Conservation (phyloP, 768 basidiomycete genomes). For the Lactarius sanguifluus region DNA sequence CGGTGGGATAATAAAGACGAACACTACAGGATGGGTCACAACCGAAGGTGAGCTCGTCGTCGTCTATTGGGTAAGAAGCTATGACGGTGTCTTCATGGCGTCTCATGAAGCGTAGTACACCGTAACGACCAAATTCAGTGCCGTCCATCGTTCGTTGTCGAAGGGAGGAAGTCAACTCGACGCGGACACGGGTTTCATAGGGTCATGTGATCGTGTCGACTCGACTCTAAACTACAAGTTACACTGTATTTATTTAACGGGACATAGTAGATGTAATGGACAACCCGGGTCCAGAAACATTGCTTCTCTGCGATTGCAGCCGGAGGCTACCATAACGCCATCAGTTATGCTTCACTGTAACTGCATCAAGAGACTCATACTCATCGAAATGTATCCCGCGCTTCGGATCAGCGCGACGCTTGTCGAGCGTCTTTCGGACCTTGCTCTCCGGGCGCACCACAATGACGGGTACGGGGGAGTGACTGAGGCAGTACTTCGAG, state of each 20-base stretch:
- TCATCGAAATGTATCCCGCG: conserved; percentile 80
- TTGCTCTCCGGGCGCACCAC: conserved; percentile 91
- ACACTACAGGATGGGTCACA: conserved; percentile 63
- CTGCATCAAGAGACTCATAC: conserved; percentile 37
- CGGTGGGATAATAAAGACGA: conserved; percentile 64
- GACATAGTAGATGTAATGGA: conserved; percentile 20
- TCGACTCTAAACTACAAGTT: not conserved
- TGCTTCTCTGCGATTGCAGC: conserved; percentile 16
- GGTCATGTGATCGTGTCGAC: conserved; percentile 26
- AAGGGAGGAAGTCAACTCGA: not conserved
- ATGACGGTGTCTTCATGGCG: conserved; percentile 47
- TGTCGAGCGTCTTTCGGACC: conserved; percentile 79
- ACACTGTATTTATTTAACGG: conserved; percentile 16
- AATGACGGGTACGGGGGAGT: conserved; percentile 94
- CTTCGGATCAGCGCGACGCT: conserved; percentile 86
- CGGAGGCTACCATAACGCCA: not conserved
- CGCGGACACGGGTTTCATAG: conserved; percentile 20
- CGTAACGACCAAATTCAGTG: conserved; percentile 62
- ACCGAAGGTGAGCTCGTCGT: conserved; percentile 65
- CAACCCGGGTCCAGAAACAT: conserved; percentile 8
- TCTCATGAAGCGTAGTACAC: conserved; percentile 65
- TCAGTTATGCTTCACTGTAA: not conserved
- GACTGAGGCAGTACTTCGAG: conserved; percentile 74
- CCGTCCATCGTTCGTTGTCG: conserved; percentile 34
- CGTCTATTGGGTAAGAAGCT: conserved; percentile 72